Evolutionary conservation across 208 protist species (phyloP).

Genomic region (Wallacemonas rigidus): DNA sequence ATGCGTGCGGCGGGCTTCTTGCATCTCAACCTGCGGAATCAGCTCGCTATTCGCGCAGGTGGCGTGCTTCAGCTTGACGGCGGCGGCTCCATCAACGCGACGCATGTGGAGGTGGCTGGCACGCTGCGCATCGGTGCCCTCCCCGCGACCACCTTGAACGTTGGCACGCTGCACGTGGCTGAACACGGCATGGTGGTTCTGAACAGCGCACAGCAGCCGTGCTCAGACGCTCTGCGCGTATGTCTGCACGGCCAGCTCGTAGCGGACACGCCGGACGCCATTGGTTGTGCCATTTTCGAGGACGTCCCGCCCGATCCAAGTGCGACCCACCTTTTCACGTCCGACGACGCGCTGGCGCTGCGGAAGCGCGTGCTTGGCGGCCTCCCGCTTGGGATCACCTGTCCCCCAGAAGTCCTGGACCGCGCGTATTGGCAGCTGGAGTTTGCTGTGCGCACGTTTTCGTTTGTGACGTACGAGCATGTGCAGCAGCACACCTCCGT

Average conservation of each 20-base stretch:
- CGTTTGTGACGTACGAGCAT: slow-evolving; percentile 27
- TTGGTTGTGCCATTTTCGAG: slow-evolving; percentile 6
- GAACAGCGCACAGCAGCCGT: slow-evolving; percentile 10
- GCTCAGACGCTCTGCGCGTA: slow-evolving; percentile 4
- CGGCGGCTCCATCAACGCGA: slow-evolving; percentile 27
- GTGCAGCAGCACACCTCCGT: slow-evolving; percentile 20
- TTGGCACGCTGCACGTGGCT: not conserved
- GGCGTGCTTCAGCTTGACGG: slow-evolving; percentile 32
- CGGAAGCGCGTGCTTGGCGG: slow-evolving; percentile 24
- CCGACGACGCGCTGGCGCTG: slow-evolving; percentile 19
- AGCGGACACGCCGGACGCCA: not conserved
- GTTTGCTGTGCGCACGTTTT: slow-evolving; percentile 31
- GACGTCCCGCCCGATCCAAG: slow-evolving; percentile 2
- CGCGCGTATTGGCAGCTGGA: slow-evolving; percentile 36
- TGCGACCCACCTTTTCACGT: slow-evolving; percentile 11
- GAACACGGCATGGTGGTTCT: slow-evolving; percentile 5
- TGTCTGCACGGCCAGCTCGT: not conserved
- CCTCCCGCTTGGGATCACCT: slow-evolving; percentile 44
- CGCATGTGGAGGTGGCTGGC: not conserved
- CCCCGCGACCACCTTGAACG: not conserved
- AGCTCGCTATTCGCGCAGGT: slow-evolving; percentile 14
- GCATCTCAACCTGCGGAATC: slow-evolving; percentile 13
- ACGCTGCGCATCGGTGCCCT: not conserved
- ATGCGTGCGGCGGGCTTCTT: slow-evolving; percentile 33
- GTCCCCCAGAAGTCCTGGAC: slow-evolving; percentile 40